phyloP scores from a whole-genome alignment of 352 stramenopile genomes.

The Pythium rishiriense region DNA sequence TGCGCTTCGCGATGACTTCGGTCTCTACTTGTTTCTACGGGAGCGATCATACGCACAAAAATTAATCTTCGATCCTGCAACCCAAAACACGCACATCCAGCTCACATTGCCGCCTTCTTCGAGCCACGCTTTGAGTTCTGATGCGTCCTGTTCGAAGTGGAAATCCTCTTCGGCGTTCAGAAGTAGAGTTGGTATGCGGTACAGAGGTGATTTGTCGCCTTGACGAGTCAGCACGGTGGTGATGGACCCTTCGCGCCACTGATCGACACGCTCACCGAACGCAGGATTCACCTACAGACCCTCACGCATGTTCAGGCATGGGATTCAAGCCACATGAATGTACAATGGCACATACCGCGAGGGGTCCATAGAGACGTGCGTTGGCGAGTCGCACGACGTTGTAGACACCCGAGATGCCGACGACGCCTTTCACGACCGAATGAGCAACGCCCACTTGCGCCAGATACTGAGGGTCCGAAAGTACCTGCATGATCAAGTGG shows the following conservation, averaged over 20 bases:
- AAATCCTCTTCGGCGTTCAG: constrained; percentile 77
- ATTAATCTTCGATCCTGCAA: not conserved
- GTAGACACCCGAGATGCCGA: constrained; percentile 85
- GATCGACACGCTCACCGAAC: constrained; percentile 66
- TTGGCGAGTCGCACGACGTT: constrained; percentile 84
- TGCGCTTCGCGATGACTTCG: constrained; percentile 46
- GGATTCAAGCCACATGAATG: not conserved
- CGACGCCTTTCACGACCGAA: constrained; percentile 44
- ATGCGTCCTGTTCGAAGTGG: constrained; percentile 74
- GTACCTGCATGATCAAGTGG: constrained; percentile 71
- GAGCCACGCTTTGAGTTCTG: constrained; percentile 69
- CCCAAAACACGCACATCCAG: not conserved
- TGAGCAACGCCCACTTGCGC: constrained; percentile 35
- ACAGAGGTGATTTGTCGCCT: constrained; percentile 42
- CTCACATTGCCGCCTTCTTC: constrained; percentile 52
- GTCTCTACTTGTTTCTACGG: constrained; percentile 39
- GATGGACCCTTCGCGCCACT: constrained; percentile 74
- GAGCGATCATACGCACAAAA: constrained; percentile 1
- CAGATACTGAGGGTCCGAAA: constrained; percentile 60
- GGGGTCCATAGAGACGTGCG: constrained; percentile 60
- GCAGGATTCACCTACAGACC: constrained; percentile 44
- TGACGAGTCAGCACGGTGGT: constrained; percentile 44
- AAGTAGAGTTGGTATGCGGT: constrained; percentile 52
- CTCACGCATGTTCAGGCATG: not conserved
- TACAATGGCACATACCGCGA: constrained; percentile 37